Evolutionary conservation across 352 stramenopile genomes (phyloP).

Genomic region (Phytophthora uliginosa): DNA sequence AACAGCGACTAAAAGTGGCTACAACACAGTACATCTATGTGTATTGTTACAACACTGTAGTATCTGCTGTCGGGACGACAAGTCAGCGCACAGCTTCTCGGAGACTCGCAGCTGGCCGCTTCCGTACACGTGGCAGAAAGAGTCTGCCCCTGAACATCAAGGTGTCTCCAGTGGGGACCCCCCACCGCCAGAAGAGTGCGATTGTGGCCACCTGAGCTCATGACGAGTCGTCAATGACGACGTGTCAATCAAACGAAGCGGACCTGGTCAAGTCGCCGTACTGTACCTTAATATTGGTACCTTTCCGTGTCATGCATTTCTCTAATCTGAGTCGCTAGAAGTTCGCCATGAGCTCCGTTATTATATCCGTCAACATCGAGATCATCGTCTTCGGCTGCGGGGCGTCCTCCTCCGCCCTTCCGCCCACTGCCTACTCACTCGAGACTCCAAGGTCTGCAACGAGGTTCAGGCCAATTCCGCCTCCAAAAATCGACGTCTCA

Average conservation of each 20-base stretch:
- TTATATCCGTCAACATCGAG: background rate
- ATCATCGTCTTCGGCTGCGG: background rate
- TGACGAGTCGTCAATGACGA: too few relatives aligned
- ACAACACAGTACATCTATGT: background rate
- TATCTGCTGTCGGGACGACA: background rate
- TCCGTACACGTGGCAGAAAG: background rate
- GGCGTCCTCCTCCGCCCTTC: background rate
- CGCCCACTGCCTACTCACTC: background rate
- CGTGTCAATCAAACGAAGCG: background rate
- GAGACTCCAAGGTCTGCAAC: conserved; percentile 2
- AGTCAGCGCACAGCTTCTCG: background rate
- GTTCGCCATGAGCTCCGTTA: background rate
- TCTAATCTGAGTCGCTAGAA: conserved; percentile 3
- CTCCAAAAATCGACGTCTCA: conserved; percentile 73
- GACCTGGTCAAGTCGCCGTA: background rate
- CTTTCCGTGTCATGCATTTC: conserved; percentile 2
- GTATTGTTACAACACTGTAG: too few relatives aligned
- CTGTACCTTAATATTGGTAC: background rate
- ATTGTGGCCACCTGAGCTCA: background rate
- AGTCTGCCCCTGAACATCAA: background rate
- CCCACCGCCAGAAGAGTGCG: background rate
- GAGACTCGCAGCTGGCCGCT: background rate
- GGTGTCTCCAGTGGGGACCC: too few relatives aligned
- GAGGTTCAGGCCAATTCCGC: conserved; percentile 49
- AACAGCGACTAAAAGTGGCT: conserved; percentile 1